phyloP scores from a whole-genome alignment of 176 grass and related monocot species.

The Phoenix dactylifera region DNA sequence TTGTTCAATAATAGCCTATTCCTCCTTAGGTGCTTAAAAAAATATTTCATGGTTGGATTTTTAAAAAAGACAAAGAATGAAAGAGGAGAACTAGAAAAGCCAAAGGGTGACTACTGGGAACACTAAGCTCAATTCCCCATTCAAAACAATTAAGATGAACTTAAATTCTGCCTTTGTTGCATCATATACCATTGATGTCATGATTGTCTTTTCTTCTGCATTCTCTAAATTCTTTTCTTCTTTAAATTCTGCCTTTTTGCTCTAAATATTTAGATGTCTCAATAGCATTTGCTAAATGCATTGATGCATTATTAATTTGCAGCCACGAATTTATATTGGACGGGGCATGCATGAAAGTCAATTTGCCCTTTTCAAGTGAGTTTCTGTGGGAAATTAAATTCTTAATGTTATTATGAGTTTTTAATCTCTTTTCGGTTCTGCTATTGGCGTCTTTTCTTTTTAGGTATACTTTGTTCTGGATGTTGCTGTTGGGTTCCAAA shows the following conservation, averaged over 20 bases:
- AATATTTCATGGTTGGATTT: too few relatives aligned
- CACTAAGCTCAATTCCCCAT: too few relatives aligned
- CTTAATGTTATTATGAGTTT: too few relatives aligned
- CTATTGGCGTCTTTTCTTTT: constrained; percentile 10
- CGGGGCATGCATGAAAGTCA: constrained; percentile 97
- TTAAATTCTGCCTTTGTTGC: background rate
- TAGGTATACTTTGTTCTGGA: constrained; percentile 91
- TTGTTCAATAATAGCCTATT: too few relatives aligned
- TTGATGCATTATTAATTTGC: constrained; percentile 7
- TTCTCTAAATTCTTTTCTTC: background rate
- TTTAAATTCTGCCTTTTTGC: background rate
- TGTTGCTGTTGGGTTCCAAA: constrained; percentile 70
- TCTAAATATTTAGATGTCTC: background rate
- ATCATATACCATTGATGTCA: too few relatives aligned
- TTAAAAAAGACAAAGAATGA: too few relatives aligned
- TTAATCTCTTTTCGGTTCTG: too few relatives aligned
- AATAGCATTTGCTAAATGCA: constrained; percentile 9
- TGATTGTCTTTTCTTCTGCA: too few relatives aligned
- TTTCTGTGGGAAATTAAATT: constrained; percentile 10
- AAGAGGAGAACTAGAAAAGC: too few relatives aligned
- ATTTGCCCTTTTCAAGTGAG: constrained; percentile 84
- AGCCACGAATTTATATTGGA: constrained; percentile 98
- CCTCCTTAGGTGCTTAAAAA: too few relatives aligned
- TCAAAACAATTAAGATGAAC: too few relatives aligned
- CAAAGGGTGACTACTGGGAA: too few relatives aligned